Evolutionary conservation across 2,329 filamentous ascomycete species (phyloP).

Genomic region (Aspergillus uvarum): DNA sequence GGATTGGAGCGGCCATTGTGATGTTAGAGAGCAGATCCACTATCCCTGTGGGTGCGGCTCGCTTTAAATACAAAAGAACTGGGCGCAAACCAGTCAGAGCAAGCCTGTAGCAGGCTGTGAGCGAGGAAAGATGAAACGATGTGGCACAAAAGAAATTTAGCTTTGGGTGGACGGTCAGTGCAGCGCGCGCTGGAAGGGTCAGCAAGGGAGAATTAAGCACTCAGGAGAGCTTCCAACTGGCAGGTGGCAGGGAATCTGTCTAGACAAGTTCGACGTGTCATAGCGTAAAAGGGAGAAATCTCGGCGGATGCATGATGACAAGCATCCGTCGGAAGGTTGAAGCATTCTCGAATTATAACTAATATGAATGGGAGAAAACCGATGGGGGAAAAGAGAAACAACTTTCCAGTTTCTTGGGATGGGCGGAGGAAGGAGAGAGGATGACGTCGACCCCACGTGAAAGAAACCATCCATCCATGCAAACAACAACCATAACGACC

Average conservation of each 20-base stretch:
- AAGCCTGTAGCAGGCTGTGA: conserved; percentile 7
- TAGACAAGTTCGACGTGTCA: not conserved
- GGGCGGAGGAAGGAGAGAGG: not conserved
- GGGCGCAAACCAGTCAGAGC: conserved; percentile 3
- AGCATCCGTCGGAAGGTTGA: not conserved
- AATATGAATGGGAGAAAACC: not conserved
- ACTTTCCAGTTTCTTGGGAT: not conserved
- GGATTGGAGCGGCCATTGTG: conserved; percentile 46
- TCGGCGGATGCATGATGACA: not conserved
- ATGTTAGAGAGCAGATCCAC: not conserved
- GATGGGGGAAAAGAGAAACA: not conserved
- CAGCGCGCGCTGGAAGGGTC: conserved; percentile 4
- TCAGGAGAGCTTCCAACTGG: conserved; percentile 6
- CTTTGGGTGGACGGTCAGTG: conserved; percentile 5
- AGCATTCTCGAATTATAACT: not conserved
- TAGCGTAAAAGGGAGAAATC: not conserved
- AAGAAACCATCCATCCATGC: not conserved
- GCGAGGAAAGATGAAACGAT: not conserved
- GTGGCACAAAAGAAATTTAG: not conserved
- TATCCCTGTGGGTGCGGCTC: not conserved
- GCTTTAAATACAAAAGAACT: conserved; percentile 1
- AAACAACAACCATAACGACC: not conserved
- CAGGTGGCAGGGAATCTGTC: not conserved
- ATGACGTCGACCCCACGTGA: not conserved
- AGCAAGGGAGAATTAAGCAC: conserved; percentile 16